Evolutionary conservation across 371 early-diverging fungal genomes (phyloP), one percentile per base, ranked within the genome.

Genomic region (Lichtheimia hyalospora): DNA sequence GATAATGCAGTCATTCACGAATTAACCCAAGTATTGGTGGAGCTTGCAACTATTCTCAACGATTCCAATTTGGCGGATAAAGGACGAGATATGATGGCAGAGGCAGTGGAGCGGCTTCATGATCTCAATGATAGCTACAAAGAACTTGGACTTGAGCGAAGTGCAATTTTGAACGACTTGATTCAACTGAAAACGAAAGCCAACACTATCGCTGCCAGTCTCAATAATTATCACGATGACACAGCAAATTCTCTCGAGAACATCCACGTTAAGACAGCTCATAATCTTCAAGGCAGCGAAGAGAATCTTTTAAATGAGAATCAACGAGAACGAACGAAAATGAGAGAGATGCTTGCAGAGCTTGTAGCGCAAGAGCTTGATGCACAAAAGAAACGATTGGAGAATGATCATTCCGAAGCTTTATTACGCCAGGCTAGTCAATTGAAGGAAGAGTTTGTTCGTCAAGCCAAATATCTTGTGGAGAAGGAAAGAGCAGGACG

Each of bases 401-500:
- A 70, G 15, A 62, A 68, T 50, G 74, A 78, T 46, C 83, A 74
- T 21, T 54, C 62, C 44, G 68, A 76, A 41, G 74, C 73, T 42
- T 59, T 82, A 52, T 34, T 74, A 39, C 64, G 69, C 48, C 82
- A 84, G 54, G 79, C 74, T 20, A 71, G 64, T 15, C 76, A 77
- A 18, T 64, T 84, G 72, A 73, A 83, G 63, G 79, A 83, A 27
- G 77, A 72, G 34, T 86, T 84, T 73, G 67, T 78, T 44, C 75
- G 85, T n/a, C 84, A 92, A 64, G 85, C 92, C 68, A 87, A 84
- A 59, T 71, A 79, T 18, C 77, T 88, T 18, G 90, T 96, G 10
- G 96, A 96, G 62, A 77, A 86, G 52, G 96, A 96, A 77, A 87
- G 96, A 39, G 86, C 84, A 18, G 92, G 93, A 5, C 89, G 97